Base-by-base conservation (phyloP, 1,139 yeast genomes). In the Lodderomyces metapsilosis region DNA sequence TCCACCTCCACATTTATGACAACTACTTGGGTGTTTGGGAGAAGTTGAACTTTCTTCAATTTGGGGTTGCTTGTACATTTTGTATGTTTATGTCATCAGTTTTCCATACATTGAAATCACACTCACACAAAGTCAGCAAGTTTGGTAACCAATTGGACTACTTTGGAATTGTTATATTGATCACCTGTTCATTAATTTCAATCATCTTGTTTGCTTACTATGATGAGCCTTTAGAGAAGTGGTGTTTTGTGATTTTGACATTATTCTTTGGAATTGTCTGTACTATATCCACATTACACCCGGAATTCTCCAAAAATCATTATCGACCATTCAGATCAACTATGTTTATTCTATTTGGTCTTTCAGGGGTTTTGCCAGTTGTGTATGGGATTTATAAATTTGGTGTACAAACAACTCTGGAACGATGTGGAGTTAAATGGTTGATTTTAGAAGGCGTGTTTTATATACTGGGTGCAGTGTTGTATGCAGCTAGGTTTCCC, bases 141-240 rank as follows among this genome's bases (percentile, higher is more conserved):
- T 66, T 82, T 43, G 95, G 96, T 2, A 88, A 88, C 58, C 86
- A 83, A 52, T 69, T 88, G 44, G 98, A 89, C 59, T 91, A 89
- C 54, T 74, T 89, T 43, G 98, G 97, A 0, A 89, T 89, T 37
- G 85, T 88, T 10, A 70, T 84, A 3, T 67, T 89, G 45, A 88
- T 88, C 43, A 79, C 85, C 1, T 73, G 88, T 25, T 88, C 96
- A 0, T 76, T 87, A 71, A 68, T 83, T 2, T 84, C 95, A 7
- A 70, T 88, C 4, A 68, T 87, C 12, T 71, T 78, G 50, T 88
- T 84, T 59, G 84, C 91, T 1, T 78, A 80, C 43, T 65, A 74
- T 47, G 89, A 86, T 52, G 59, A 62, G 34, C 69, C 73, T 0
- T 36, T 16, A 6, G 56, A 68, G 44, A 74, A 75, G 40, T 54